These are phyloP conservation scores for Dioszegia crocea DNA, from an alignment of 768 basidiomycete genomes.

Conservation along the genomic window DNA sequence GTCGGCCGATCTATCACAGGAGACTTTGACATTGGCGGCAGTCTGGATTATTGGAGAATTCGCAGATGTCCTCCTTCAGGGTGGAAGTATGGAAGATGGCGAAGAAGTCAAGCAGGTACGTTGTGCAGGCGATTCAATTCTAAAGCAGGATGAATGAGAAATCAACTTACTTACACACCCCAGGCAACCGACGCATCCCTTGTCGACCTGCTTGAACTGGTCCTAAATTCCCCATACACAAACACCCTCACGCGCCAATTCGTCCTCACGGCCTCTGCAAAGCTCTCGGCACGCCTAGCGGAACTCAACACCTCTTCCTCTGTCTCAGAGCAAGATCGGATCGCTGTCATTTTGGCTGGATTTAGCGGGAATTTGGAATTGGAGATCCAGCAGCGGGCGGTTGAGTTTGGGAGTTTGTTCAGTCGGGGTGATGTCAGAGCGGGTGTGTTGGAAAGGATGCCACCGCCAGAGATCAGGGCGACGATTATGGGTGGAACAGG, in stretches of 20 bases:
- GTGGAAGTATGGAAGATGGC: slow-evolving; percentile 66
- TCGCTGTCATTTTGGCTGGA: slow-evolving; percentile 68
- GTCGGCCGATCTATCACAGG: slow-evolving; percentile 87
- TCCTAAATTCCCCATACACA: slow-evolving; percentile 88
- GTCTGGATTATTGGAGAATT: slow-evolving; percentile 98
- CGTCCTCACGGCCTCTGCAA: slow-evolving; percentile 80
- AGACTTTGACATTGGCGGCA: slow-evolving; percentile 83
- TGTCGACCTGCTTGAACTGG: slow-evolving; percentile 76
- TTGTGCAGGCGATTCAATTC: neutral
- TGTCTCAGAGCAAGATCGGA: slow-evolving; percentile 60
- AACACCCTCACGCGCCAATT: slow-evolving; percentile 89
- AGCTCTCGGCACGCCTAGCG: slow-evolving; percentile 76
- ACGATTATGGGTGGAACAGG: slow-evolving; percentile 84
- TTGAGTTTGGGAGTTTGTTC: slow-evolving; percentile 87
- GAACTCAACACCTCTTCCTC: slow-evolving; percentile 34
- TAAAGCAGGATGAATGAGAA: no score
- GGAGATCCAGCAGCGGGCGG: slow-evolving; percentile 90
- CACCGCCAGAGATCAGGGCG: slow-evolving; percentile 95
- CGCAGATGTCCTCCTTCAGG: slow-evolving; percentile 79
- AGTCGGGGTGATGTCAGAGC: slow-evolving; percentile 47
- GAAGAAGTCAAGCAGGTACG: slow-evolving; percentile 67
- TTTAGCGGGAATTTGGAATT: slow-evolving; percentile 86
- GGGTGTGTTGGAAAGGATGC: slow-evolving; percentile 96
- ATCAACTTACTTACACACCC: no score
- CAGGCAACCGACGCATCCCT: slow-evolving; percentile 80